Evolutionary conservation across 164 flowering plant species (phyloP), one percentile per base, ranked within the genome.

Genomic region (Dillenia turbinata): DNA sequence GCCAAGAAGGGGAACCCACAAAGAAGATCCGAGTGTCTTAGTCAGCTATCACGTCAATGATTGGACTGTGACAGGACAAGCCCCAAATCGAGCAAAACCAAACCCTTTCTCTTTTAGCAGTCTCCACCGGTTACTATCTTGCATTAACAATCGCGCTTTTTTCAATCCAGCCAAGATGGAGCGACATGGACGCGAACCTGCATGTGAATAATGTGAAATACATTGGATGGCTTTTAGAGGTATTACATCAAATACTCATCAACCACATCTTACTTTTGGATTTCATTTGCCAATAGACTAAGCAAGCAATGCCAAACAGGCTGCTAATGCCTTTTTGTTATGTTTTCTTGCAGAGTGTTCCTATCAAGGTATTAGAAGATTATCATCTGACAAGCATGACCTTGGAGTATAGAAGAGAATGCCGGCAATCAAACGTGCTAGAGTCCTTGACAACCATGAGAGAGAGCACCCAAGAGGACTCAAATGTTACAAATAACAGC

Each of bases 181-280:
- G 76, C 54, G 96, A 89, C 61, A 81, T 89, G 84, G 96, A 89
- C 65, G 82, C 78, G 52, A 89, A 89, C 66, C 92, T 85, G 66
- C 96, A 89, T 65, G 90, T 87, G 14, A 89, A 89, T 74, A 89
- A 89, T 72, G 91, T 89, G 58, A 90, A 86, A 58, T 87, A 89
- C 82, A 85, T 89, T 13, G 91, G 93, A 55, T 89, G 96, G 96
- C 72, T 87, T 59, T 63, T 90, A 50, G 96, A 90, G 91, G 96
- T 87, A 78, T 6, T 22, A 10, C 16, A 48, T 44, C 46, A 54
- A 15, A n/a, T 12, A 26, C 49, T 26, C 14, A 8, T 16, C 7
- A 15, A 52, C 55, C 12, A 17, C 1, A 51, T 17, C 22, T n/a
- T 13, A 52, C 0, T 9, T 8, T 16, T 6, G 55, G 22, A 7